These are phyloP conservation scores for Mariannaea elegans DNA, from an alignment of 2,329 filamentous ascomycete species.

Conservation along the genomic window DNA sequence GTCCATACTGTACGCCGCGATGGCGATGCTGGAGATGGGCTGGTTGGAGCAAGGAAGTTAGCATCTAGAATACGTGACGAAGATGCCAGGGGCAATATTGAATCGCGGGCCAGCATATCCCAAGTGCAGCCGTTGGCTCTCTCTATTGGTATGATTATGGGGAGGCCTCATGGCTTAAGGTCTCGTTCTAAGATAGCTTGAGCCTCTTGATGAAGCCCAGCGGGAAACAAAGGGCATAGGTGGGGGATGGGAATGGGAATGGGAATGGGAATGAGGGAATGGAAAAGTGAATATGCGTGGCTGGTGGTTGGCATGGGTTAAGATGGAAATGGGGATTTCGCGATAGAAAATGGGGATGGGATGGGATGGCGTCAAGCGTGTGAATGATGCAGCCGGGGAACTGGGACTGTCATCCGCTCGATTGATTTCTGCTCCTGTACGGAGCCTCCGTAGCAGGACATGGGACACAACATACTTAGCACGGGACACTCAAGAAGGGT, in stretches of 20 bases:
- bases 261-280: conserved; percentile 3
- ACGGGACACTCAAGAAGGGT: no score
- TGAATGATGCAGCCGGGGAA: neutral
- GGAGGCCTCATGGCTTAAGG: no score
- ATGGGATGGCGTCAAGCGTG: conserved; percentile 7
- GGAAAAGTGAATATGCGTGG: neutral
- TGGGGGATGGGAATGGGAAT: neutral
- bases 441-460: neutral
- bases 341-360: neutral
- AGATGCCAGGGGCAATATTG: no score
- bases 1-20: neutral
- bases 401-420: conserved; percentile 3
- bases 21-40: neutral
- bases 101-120: no score
- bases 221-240: neutral
- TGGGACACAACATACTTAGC: no score
- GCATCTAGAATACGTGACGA: neutral
- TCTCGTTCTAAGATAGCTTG: no score
- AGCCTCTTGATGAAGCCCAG: neutral
- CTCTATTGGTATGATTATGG: no score
- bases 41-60: neutral
- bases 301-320: conserved; percentile 6
- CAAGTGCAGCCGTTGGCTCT: neutral
- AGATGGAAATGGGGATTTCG: conserved; percentile 7
- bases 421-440: no score